phyloP scores from a whole-genome alignment of 192 early-diverging fungal genomes.

The Neocallimastix lanati region DNA sequence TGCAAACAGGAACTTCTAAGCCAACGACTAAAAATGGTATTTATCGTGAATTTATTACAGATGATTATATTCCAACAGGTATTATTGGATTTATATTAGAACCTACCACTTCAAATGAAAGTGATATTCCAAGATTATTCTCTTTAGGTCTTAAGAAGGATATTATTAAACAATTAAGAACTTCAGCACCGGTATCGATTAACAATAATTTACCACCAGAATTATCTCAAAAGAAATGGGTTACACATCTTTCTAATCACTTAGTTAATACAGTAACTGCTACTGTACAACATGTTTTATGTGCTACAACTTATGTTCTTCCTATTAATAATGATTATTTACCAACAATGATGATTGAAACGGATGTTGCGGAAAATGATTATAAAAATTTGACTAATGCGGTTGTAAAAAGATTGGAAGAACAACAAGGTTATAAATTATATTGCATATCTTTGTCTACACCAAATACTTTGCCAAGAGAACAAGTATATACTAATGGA shows the following conservation, averaged over 20 bases:
- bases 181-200: not conserved
- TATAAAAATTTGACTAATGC: not conserved
- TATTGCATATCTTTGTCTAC: not conserved
- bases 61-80: slow-evolving; percentile 55
- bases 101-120: not conserved
- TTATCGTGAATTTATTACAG: slow-evolving; percentile 1
- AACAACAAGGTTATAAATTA: not conserved
- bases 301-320: not conserved
- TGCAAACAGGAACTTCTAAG: not conserved
- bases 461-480: not conserved
- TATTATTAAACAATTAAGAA: not conserved
- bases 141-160: not conserved
- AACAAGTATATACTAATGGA: not conserved
- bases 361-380: not conserved
- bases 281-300: not conserved
- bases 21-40: not conserved
- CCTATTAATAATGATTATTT: not conserved
- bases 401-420: not conserved
- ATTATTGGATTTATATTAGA: slow-evolving; percentile 31
- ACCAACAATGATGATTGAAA: not conserved
- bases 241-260: not conserved
- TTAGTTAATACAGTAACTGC: not conserved
- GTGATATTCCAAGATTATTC: not conserved
- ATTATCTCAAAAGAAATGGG: not conserved
- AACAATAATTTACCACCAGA: not conserved